phyloP scores from a whole-genome alignment of 768 basidiomycete species.

The Omphalotus guepiniiformis region DNA sequence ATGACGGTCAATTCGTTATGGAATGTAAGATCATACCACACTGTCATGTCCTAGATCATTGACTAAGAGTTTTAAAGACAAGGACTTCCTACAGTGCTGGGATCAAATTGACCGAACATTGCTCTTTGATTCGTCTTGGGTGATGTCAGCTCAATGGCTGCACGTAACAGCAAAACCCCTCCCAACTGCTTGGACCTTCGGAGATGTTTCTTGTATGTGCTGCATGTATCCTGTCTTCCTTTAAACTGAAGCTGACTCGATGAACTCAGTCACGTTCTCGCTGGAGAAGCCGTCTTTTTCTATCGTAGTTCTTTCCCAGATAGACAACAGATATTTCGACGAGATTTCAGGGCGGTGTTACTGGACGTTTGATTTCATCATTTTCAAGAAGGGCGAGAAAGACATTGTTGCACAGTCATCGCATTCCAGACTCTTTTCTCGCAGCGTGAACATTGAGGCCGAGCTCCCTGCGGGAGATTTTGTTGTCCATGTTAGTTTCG shows the following conservation, averaged over 20 bases:
- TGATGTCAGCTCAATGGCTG: conserved; percentile 46
- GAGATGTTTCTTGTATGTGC: conserved; percentile 40
- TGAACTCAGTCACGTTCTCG: conserved; percentile 37
- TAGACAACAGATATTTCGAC: conserved; percentile 42
- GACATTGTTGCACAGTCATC: conserved; percentile 29
- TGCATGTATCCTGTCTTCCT: neutral
- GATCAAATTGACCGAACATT: conserved; percentile 39
- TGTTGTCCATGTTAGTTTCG: conserved; percentile 31
- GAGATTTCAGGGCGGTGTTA: conserved; percentile 29
- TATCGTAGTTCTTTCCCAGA: conserved; percentile 44
- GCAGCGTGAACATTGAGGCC: conserved; percentile 38
- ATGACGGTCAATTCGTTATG: conserved; percentile 55
- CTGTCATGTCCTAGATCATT: neutral
- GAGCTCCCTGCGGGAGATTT: conserved; percentile 38
- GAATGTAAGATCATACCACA: conserved; percentile 32
- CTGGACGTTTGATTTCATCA: conserved; percentile 45
- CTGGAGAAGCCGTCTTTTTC: conserved; percentile 31
- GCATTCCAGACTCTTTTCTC: conserved; percentile 24
- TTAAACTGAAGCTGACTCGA: neutral
- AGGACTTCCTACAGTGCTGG: conserved; percentile 43
- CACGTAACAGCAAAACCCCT: conserved; percentile 38
- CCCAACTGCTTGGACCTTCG: conserved; percentile 47
- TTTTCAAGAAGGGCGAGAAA: conserved; percentile 40
- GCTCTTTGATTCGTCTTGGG: conserved; percentile 46
- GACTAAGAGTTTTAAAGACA: conserved; percentile 26